Base-by-base conservation (phyloP, 2,329 filamentous ascomycete species). In the Fusarium tanahbumbuense region DNA sequence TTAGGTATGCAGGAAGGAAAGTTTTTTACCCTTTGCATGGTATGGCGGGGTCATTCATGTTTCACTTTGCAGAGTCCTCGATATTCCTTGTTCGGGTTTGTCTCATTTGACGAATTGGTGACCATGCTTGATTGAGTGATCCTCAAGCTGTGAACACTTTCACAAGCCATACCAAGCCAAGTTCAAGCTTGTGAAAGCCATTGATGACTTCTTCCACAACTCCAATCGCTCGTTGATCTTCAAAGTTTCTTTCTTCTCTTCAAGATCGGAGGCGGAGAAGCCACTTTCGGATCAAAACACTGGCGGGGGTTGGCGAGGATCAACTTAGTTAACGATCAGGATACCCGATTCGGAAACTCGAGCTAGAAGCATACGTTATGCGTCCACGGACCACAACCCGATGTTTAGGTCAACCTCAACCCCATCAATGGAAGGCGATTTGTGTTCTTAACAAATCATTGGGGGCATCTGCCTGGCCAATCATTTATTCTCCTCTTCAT, bases 271-370 rank as follows among this genome's bases (percentile, higher is more conserved):
- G 42, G 48, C 41, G 10, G 22, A 53, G 28, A n/a, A 40, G 47
- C 47, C 42, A 34, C 25, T 54, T 61, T 52, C 27, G 42, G 45
- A 60, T 23, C 42, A 40, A 46, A 54, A 56, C 32, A 50, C 66
- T 42, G 52, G 22, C 27, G 42, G 50, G 58, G 50, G 62, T 64
- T 48, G 37, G 47, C 30, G 30, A 50, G 30, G 22, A 37, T 50
- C 11, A 32, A 50, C 30, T 37, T 30, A 25, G 48, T 65, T 15
- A 18, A 48, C 68, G 68, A 70, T 71, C 52, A 70, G 68, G 52
- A 70, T 70, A 70, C 68, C 68, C 64, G 25, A 70, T 68, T 53
- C 45, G 60, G 68, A 64, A 69, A 58, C 25, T 50, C 27, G 48
- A 57, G 44, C 50, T 54, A 46, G 37, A 40, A 25, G 27, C 42